These are phyloP conservation scores for Lodderomyces margitis DNA, from an alignment of 1,139 yeast genomes.

Conservation along the genomic window DNA sequence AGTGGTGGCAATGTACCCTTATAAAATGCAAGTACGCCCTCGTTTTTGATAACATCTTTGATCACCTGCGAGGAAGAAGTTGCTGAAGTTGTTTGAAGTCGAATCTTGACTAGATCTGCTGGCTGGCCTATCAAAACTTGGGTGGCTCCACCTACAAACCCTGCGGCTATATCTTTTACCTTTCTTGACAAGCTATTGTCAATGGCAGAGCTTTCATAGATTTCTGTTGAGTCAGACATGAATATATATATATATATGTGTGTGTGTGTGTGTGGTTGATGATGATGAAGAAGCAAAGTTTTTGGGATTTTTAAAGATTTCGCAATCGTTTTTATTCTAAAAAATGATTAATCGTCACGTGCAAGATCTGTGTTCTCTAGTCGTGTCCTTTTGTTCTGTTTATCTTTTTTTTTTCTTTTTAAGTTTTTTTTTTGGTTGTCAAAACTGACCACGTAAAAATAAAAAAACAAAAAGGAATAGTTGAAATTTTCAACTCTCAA, in stretches of 20 bases:
- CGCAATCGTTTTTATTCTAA: background rate
- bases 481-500: too few species aligned
- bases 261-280: too few species aligned
- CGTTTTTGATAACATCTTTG: conserved; percentile 53
- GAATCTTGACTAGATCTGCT: conserved; percentile 65
- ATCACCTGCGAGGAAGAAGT: conserved; percentile 49
- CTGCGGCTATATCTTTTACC: conserved; percentile 57
- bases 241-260: too few species aligned
- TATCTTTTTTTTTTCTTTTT: background rate
- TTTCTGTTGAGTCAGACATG: conserved; percentile 11
- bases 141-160: conserved; percentile 55
- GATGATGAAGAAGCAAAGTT: background rate
- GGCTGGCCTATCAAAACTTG: conserved; percentile 79
- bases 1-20: conserved; percentile 48
- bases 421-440: background rate
- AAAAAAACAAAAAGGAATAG: background rate
- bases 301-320: background rate
- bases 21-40: conserved; percentile 64
- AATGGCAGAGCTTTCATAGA: conserved; percentile 17
- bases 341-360: background rate
- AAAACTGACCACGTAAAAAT: conserved; percentile 7
- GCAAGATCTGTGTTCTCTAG: background rate
- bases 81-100: conserved; percentile 53
- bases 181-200: conserved; percentile 57
- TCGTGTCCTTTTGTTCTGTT: background rate